A percentile compares a stretch with the other conserved stretches of the same genome.
These are phyloP conservation scores for Bombardia bombarda DNA, from an alignment of 495 filamentous ascomycete species.

Conservation along the genomic window DNA sequence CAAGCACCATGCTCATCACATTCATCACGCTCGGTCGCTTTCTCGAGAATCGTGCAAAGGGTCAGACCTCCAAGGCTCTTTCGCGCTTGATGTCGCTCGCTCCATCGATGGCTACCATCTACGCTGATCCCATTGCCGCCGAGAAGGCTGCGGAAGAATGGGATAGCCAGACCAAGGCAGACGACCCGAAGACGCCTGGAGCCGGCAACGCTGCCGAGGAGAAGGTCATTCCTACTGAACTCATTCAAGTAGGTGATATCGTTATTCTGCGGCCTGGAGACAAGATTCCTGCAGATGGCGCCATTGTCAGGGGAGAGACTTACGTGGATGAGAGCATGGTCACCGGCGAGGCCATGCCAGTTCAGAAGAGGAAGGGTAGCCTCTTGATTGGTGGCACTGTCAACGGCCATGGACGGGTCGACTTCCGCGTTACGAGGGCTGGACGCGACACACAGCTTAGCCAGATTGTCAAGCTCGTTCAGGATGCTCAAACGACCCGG, in stretches of 20 bases:
- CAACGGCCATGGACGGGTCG: slow-evolving; percentile 83
- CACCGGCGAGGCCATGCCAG: slow-evolving; percentile 90
- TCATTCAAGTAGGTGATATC: slow-evolving; percentile 90
- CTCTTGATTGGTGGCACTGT: slow-evolving; percentile 91
- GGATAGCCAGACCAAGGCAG: slow-evolving; percentile 33
- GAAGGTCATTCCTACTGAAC: slow-evolving; percentile 80
- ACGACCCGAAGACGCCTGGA: slow-evolving; percentile 36
- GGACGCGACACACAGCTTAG: slow-evolving; percentile 93
- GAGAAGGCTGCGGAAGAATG: slow-evolving; percentile 81
- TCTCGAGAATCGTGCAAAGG: slow-evolving; percentile 92
- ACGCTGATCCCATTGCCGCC: slow-evolving; percentile 90
- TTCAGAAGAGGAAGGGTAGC: slow-evolving; percentile 75
- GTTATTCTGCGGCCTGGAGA: slow-evolving; percentile 90
- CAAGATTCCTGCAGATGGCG: slow-evolving; percentile 92
- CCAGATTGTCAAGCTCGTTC: slow-evolving; percentile 95
- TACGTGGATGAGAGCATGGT: slow-evolving; percentile 99
- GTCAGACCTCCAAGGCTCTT: slow-evolving; percentile 90
- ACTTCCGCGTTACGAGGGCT: slow-evolving; percentile 88
- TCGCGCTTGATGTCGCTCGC: slow-evolving; percentile 93
- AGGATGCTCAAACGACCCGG: slow-evolving; percentile 89
- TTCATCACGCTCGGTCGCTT: slow-evolving; percentile 90
- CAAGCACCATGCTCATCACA: slow-evolving; percentile 96
- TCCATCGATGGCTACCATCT: slow-evolving; percentile 95
- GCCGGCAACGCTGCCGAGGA: slow-evolving; percentile 63
- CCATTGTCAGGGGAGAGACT: slow-evolving; percentile 78